These are phyloP conservation scores for Neoboletus subvelutipes DNA, from an alignment of 768 basidiomycete genomes.

Conservation along the genomic window DNA sequence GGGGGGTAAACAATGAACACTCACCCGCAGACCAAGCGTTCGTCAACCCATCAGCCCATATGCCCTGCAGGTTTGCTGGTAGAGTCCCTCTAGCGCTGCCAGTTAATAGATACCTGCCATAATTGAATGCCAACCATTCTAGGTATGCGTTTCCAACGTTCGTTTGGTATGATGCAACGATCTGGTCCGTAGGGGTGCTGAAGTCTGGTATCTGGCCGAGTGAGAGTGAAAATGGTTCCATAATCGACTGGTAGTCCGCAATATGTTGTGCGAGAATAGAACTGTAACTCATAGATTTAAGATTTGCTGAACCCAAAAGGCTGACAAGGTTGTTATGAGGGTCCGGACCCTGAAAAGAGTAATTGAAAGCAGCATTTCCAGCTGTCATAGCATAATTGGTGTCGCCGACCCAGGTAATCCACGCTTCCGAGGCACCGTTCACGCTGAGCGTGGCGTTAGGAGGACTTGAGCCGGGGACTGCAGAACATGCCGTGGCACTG, in stretches of 20 bases:
- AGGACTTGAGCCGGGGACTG: conserved; percentile 24
- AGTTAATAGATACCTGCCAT: conserved; percentile 63
- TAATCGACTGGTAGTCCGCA: conserved; percentile 47
- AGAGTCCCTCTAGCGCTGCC: conserved; percentile 61
- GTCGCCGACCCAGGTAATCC: conserved; percentile 73
- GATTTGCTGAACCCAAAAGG: conserved; percentile 35
- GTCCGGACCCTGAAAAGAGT: conserved; percentile 63
- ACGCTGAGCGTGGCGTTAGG: conserved; percentile 52
- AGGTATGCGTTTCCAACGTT: conserved; percentile 61
- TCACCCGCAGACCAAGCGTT: conserved; percentile 66
- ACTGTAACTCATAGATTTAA: conserved; percentile 33
- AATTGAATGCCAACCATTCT: conserved; percentile 75
- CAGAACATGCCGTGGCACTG: conserved; percentile 35
- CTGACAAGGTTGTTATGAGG: conserved; percentile 49
- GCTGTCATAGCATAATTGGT: conserved; percentile 67
- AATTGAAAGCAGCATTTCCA: conserved; percentile 53
- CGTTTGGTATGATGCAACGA: conserved; percentile 51
- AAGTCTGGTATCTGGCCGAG: conserved; percentile 60
- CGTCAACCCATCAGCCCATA: conserved; percentile 56
- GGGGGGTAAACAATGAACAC: conserved; percentile 22
- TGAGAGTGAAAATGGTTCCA: conserved; percentile 51
- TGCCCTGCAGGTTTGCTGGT: conserved; percentile 74
- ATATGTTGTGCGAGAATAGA: conserved; percentile 48
- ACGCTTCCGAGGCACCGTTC: conserved; percentile 47
- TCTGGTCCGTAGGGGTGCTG: conserved; percentile 52